Percentiles rank a stretch among this genome's conserved stretches.
Evolutionary conservation across 345 rosid genomes (phyloP).

Genomic region (Brassica incana): DNA sequence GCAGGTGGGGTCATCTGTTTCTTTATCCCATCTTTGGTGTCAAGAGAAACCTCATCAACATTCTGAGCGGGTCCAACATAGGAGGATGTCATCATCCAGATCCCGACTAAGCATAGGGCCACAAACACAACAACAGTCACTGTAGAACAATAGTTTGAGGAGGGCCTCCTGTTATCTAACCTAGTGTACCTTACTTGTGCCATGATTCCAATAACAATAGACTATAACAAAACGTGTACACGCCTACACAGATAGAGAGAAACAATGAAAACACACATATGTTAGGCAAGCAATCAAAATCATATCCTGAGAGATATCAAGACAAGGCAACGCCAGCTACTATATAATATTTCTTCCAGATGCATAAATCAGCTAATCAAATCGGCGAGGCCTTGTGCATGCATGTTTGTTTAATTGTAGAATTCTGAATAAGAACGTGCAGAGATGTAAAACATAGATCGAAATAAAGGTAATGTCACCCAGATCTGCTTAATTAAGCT

Average conservation of each 20-base stretch:
- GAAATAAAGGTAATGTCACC: not conserved
- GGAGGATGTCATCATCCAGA: slow-evolving; percentile 96
- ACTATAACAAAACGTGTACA: not conserved
- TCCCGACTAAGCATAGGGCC: slow-evolving; percentile 87
- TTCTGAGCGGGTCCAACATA: slow-evolving; percentile 63
- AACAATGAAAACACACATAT: not conserved
- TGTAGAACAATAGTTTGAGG: slow-evolving; percentile 75
- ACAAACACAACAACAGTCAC: slow-evolving; percentile 81
- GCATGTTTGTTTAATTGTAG: not conserved
- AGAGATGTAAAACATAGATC: slow-evolving; percentile 10
- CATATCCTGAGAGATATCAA: not conserved
- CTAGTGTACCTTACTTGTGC: slow-evolving; percentile 73
- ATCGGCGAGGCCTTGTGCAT: not conserved
- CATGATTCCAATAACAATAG: slow-evolving; percentile 44
- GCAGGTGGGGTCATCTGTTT: slow-evolving; percentile 43
- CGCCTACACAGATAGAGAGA: slow-evolving; percentile 19
- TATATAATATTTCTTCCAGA: not conserved
- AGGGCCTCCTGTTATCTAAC: slow-evolving; percentile 63
- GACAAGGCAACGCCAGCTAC: not conserved
- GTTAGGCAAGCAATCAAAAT: slow-evolving; percentile 10
- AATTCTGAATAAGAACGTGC: not conserved
- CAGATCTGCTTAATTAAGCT: slow-evolving; percentile 31
- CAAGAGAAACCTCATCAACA: slow-evolving; percentile 57
- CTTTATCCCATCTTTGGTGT: slow-evolving; percentile 57
- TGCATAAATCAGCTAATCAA: slow-evolving; percentile 6